A percentile compares a stretch with the other conserved stretches of the same genome.
Conservation (phyloP, 306 rosid genomes). For the Luffa acutangula region DNA sequence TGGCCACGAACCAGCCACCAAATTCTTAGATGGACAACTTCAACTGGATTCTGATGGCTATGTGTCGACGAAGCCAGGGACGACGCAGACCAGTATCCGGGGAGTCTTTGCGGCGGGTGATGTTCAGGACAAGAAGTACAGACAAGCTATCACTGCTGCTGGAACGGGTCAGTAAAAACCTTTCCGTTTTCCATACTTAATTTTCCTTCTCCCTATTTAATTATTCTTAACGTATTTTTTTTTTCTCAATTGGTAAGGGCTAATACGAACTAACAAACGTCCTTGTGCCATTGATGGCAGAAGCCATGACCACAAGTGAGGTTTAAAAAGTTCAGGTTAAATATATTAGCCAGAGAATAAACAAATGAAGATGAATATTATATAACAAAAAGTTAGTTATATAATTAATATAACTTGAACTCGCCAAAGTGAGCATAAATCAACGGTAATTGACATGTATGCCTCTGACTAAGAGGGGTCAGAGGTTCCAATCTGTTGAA, state of each 20-base stretch:
- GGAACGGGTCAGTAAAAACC: slow-evolving; percentile 39
- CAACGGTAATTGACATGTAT: no score
- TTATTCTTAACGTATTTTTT: background rate
- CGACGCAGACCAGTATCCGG: slow-evolving; percentile 56
- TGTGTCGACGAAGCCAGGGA: slow-evolving; percentile 54
- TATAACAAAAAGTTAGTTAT: background rate
- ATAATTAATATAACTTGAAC: background rate
- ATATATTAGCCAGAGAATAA: background rate
- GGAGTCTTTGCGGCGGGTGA: slow-evolving; percentile 95
- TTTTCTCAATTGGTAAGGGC: background rate
- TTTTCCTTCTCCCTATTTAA: background rate
- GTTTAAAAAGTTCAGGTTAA: background rate
- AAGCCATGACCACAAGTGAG: background rate
- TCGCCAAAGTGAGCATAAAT: no score
- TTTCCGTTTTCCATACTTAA: background rate
- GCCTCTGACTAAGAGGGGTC: no score
- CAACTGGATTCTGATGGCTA: slow-evolving; percentile 69
- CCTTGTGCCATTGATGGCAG: background rate
- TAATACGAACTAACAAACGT: background rate
- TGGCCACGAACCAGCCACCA: slow-evolving; percentile 87
- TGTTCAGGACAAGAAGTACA: slow-evolving; percentile 90
- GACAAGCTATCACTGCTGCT: slow-evolving; percentile 92
- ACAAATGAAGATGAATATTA: background rate
- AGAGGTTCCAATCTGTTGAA: no score
- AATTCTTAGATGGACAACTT: slow-evolving; percentile 65